A percentile compares a stretch with the other conserved stretches of the same genome.
Conservation (phyloP, 192 early-diverging fungal species). For the Haplosporangium gracile region DNA sequence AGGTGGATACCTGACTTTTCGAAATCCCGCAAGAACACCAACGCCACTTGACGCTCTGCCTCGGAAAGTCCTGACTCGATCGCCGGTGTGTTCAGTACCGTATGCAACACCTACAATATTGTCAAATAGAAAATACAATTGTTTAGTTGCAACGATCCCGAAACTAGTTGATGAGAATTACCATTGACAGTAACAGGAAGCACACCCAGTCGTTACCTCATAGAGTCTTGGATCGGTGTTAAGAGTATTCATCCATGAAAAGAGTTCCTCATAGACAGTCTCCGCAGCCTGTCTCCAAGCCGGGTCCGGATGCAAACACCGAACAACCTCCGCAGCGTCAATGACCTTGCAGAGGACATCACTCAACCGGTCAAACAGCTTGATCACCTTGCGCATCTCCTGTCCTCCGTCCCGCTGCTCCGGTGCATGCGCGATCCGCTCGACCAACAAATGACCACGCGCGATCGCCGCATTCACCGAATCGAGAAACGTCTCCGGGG, state of each 20-base stretch:
- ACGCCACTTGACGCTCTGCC: constrained; percentile 82
- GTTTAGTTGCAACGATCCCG: not conserved
- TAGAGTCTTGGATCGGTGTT: constrained; percentile 94
- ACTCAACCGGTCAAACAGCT: constrained; percentile 89
- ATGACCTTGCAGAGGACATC: constrained; percentile 93
- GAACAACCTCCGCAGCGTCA: constrained; percentile 93
- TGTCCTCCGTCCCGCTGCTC: constrained; percentile 40
- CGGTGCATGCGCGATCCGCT: constrained; percentile 65
- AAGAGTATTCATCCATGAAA: constrained; percentile 89
- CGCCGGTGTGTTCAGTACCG: constrained; percentile 70
- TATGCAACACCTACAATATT: constrained; percentile 69
- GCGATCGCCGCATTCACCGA: constrained; percentile 63
- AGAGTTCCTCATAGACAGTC: constrained; percentile 78
- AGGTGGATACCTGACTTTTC: constrained; percentile 96
- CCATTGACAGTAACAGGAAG: not conserved
- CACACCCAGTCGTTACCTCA: constrained; percentile 59
- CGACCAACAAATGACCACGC: constrained; percentile 63
- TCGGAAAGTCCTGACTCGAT: constrained; percentile 68
- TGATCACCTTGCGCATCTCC: constrained; percentile 83
- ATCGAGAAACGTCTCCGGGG: constrained; percentile 58
- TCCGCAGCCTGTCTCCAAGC: constrained; percentile 81
- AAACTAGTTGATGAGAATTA: not conserved
- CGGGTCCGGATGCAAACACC: constrained; percentile 89
- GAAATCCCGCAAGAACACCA: constrained; percentile 91
- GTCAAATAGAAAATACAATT: not conserved